Conservation (phyloP, 148 eudicot species). For the Silene uniflora region DNA sequence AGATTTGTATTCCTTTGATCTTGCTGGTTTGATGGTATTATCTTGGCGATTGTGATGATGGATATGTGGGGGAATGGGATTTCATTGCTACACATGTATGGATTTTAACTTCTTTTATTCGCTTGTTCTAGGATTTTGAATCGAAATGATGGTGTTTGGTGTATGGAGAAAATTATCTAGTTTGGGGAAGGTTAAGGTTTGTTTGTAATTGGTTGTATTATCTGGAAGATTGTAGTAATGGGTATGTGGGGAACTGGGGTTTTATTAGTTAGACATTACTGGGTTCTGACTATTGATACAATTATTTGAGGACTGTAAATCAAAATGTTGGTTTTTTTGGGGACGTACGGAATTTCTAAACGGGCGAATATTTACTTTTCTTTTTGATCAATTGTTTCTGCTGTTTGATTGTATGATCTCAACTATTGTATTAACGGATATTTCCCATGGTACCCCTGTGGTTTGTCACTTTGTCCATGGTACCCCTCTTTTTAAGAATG, state of each 20-base stretch:
- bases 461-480: no score
- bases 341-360: no score
- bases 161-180: no score
- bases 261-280: neutral
- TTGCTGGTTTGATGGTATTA: no score
- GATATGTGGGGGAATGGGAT: neutral
- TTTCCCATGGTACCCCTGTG: no score
- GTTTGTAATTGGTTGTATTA: neutral
- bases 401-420: neutral
- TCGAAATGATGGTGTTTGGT: no score
- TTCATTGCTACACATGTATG: neutral
- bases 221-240: neutral
- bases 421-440: neutral
- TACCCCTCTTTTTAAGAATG: no score
- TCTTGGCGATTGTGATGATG: neutral
- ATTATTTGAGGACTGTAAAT: no score
- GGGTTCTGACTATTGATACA: no score
- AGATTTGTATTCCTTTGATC: neutral
- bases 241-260: neutral
- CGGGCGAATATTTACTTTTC: neutral
- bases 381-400: neutral
- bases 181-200: no score
- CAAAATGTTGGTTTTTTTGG: no score
- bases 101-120: no score
- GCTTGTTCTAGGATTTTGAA: neutral